These are phyloP conservation scores for Suhomyces anneliseae DNA, from an alignment of 1,139 yeast genomes.

Conservation along the genomic window DNA sequence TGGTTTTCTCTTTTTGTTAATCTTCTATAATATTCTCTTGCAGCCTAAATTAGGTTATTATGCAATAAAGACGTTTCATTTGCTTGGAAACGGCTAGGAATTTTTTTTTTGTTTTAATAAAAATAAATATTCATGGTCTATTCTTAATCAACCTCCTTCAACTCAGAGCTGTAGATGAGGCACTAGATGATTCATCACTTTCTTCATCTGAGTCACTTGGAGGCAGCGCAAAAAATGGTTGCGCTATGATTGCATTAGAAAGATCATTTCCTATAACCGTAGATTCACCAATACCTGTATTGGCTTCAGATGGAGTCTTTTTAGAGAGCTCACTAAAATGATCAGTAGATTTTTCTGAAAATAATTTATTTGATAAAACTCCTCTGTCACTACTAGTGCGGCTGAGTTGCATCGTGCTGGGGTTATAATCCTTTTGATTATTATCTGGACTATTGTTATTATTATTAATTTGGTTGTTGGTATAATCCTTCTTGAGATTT, in stretches of 20 bases:
- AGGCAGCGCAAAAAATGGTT: slow-evolving; percentile 42
- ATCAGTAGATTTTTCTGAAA: slow-evolving; percentile 5
- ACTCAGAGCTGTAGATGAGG: neutral
- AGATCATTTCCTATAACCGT: slow-evolving; percentile 5
- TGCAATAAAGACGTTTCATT: too few species aligned
- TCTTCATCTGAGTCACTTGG: slow-evolving; percentile 40
- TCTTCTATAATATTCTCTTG: too few species aligned
- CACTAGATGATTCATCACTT: neutral
- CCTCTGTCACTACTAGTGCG: slow-evolving; percentile 4
- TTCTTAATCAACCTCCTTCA: neutral
- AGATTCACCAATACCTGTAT: slow-evolving; percentile 9
- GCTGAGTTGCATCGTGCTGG: slow-evolving; percentile 2
- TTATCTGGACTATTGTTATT: neutral
- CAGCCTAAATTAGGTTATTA: too few species aligned
- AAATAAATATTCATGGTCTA: neutral
- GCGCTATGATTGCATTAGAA: slow-evolving; percentile 33
- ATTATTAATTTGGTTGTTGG: neutral
- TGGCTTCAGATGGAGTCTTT: slow-evolving; percentile 3
- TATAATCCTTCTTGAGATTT: slow-evolving; percentile 12
- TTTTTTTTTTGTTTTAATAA: too few species aligned
- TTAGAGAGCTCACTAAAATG: slow-evolving; percentile 1
- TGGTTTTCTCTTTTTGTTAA: too few species aligned
- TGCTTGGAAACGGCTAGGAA: too few species aligned
- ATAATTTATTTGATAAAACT: slow-evolving; percentile 1
- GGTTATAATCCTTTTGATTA: neutral